Evolutionary conservation across 257 asterid species (phyloP), one percentile per base, ranked within the genome.

Genomic region (Solanum pennellii): DNA sequence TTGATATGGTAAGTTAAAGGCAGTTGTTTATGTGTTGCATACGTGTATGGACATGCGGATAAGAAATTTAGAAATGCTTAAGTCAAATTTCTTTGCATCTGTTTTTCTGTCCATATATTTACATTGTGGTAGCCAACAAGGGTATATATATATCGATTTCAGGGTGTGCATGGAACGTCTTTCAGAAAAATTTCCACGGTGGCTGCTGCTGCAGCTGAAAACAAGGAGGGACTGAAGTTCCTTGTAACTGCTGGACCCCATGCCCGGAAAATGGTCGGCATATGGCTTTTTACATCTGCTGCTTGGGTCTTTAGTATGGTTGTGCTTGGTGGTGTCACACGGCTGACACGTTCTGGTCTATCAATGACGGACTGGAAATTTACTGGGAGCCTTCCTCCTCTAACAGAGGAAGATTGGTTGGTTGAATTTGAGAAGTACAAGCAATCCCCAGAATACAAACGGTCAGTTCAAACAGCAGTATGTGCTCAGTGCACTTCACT

Each of bases 351-450:
- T 90, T 97, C 99, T 12, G 99, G 99, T 83, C 97, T 97, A 35
- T 97, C 99, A 65, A 97, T 97, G 99, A 96, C 99, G 44, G 99
- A 96, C 89, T 97, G 99, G 99, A 96, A 97, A 89, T 97, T 97
- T 89, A 92, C 98, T 7, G 99, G 99, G 59, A 20, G 92, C 65
- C 98, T 97, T 84, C 99, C 99, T 91, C 99, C 99, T 87, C 88
- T 94, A 73, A 93, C 98, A 1, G 94, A 92, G 77, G 97, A 97
- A 86, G 98, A 93, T 62, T 97, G 99, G 99, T 41, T 87, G 60
- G 86, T 90, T 88, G 98, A 97, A 90, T 97, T 96, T 88, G 98
- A 97, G 89, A 97, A 95, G 89, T 97, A 96, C 91, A 93, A 95
- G 93, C 94, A 93, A 86, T 97, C 99, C 60, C 99, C 98, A 2